These are phyloP conservation scores for Fusarium clavum DNA, from an alignment of 2,329 filamentous ascomycete genomes.

Conservation along the genomic window DNA sequence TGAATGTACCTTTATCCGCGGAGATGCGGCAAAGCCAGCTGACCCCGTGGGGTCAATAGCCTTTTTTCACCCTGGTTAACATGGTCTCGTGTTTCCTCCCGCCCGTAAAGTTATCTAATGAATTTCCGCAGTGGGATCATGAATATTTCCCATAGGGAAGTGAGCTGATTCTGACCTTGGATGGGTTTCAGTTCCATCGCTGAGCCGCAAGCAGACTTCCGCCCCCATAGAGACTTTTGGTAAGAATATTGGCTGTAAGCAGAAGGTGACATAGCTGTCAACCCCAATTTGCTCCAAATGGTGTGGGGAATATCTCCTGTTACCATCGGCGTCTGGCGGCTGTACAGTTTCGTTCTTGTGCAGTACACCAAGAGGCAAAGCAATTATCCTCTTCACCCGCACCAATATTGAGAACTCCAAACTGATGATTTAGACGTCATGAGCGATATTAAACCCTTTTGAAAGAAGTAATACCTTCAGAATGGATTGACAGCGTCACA, in stretches of 20 bases:
- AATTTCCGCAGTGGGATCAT: conserved; percentile 6
- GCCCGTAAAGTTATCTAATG: neutral
- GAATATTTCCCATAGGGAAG: neutral
- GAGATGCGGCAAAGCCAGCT: conserved; percentile 24
- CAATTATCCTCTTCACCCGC: neutral
- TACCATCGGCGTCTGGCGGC: neutral
- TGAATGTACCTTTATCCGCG: conserved; percentile 26
- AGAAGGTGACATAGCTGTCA: conserved; percentile 8
- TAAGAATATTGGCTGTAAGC: neutral
- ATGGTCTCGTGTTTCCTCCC: conserved; percentile 23
- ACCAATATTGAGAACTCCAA: neutral
- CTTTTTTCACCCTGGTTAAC: neutral
- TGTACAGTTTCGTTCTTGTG: neutral
- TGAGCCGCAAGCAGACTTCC: conserved; percentile 3
- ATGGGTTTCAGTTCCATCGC: conserved; percentile 20
- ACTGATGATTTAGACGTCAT: neutral
- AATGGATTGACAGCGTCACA: neutral
- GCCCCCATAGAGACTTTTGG: neutral
- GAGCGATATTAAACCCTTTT: neutral
- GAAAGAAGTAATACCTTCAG: neutral
- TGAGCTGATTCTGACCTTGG: conserved; percentile 14
- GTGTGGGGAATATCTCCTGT: neutral
- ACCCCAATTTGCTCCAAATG: neutral
- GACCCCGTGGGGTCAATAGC: conserved; percentile 27
- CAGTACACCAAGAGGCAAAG: conserved; percentile 2